Evolutionary conservation across 495 filamentous ascomycete genomes (phyloP).

Genomic region (Pyronema domesticum): DNA sequence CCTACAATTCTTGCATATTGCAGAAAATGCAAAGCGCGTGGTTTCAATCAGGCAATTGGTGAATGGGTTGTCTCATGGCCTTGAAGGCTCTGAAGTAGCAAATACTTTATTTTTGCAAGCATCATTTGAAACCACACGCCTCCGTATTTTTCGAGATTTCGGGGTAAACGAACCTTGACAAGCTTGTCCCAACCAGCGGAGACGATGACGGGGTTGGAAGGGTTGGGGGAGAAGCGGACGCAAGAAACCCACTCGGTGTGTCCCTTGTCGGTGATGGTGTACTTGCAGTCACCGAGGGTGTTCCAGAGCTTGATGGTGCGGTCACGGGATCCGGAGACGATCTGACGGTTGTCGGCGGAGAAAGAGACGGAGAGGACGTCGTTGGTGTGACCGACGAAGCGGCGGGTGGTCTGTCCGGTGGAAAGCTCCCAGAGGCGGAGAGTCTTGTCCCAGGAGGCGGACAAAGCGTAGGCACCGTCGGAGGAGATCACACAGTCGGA

Average conservation of each 20-base stretch:
- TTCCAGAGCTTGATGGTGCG: conserved; percentile 99
- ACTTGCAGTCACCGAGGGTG: conserved; percentile 99
- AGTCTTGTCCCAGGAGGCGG: conserved; percentile 98
- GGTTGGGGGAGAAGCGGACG: conserved; percentile 98
- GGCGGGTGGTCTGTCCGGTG: conserved; percentile 85
- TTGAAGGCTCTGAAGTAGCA: conserved; percentile 97
- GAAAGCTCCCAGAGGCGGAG: conserved; percentile 98
- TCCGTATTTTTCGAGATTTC: conserved; percentile 8
- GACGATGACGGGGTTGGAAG: conserved; percentile 99
- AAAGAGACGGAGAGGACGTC: conserved; percentile 99
- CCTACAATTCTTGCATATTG: neutral
- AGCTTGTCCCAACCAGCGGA: conserved; percentile 99
- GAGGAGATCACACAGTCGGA: conserved; percentile 99
- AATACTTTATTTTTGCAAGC: conserved; percentile 88
- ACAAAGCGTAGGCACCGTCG: conserved; percentile 97
- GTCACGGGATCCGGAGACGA: conserved; percentile 96
- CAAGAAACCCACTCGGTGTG: conserved; percentile 99
- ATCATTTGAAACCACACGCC: conserved; percentile 50
- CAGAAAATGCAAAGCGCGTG: conserved; percentile 5
- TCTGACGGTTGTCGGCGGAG: conserved; percentile 99
- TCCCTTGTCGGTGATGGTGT: conserved; percentile 99
- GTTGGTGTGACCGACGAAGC: conserved; percentile 98
- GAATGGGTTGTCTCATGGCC: conserved; percentile 92
- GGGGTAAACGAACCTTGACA: conserved; percentile 67
- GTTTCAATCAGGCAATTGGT: conserved; percentile 70